Conservation (phyloP, 2,329 filamentous ascomycete species). For the Bipolaris oryzae region DNA sequence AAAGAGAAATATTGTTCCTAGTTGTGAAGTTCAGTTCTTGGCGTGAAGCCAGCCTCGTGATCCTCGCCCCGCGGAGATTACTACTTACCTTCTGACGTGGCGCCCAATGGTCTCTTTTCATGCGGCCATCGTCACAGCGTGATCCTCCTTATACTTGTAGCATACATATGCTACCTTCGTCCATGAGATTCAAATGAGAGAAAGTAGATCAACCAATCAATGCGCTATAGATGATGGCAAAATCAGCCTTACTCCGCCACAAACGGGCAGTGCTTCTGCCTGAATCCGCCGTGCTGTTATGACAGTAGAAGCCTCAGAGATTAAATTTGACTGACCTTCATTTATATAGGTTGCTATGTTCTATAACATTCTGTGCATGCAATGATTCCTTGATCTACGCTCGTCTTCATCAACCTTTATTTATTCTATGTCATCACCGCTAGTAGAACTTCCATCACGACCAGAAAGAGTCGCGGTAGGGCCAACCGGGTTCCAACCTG, state of each 20-base stretch:
- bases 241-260: slow-evolving; percentile 1
- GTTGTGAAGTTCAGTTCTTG: background rate
- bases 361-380: background rate
- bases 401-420: background rate
- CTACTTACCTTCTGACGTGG: too few species aligned
- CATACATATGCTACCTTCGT: too few species aligned
- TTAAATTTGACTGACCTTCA: background rate
- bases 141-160: too few species aligned
- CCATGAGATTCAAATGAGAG: too few species aligned
- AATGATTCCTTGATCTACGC: too few species aligned
- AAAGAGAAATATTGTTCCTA: too few species aligned
- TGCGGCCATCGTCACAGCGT: too few species aligned
- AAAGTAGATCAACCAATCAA: background rate
- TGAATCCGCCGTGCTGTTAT: background rate
- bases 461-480: background rate
- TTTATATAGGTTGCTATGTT: background rate
- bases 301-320: background rate
- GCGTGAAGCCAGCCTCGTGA: too few species aligned
- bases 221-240: background rate
- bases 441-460: background rate
- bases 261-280: background rate
- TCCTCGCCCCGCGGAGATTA: too few species aligned
- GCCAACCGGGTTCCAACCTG: background rate
- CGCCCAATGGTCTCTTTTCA: too few species aligned
- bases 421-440: background rate